These are phyloP conservation scores for Ceratocystiopsis sp. DNA, from an alignment of 2,329 filamentous ascomycete species.

Conservation along the genomic window DNA sequence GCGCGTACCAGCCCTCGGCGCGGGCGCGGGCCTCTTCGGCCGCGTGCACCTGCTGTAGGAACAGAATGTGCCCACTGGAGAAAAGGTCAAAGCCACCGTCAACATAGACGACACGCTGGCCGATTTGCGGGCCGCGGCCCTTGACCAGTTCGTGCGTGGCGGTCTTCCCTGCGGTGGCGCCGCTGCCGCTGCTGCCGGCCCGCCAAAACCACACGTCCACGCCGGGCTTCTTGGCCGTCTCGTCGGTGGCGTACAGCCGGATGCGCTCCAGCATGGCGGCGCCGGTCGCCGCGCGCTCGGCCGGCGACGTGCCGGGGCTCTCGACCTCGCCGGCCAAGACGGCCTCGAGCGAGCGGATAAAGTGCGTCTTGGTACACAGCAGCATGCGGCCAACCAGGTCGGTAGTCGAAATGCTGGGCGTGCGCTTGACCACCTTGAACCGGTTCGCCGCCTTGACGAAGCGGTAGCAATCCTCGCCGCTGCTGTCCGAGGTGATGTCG, in stretches of 20 bases:
- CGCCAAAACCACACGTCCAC: constrained; percentile 78
- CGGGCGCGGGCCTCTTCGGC: constrained; percentile 54
- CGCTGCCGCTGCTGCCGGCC: constrained; percentile 12
- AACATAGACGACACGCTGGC: constrained; percentile 81
- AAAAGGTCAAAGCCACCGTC: constrained; percentile 96
- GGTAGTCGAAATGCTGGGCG: constrained; percentile 90
- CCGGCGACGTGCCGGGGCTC: constrained; percentile 45
- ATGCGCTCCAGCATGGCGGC: constrained; percentile 61
- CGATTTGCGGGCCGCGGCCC: constrained; percentile 54
- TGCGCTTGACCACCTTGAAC: constrained; percentile 94
- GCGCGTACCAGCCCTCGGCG: constrained; percentile 56
- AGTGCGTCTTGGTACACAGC: constrained; percentile 85
- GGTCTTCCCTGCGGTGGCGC: constrained; percentile 28
- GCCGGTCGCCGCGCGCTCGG: constrained; percentile 46
- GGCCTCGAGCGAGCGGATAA: constrained; percentile 64
- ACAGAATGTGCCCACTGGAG: constrained; percentile 92
- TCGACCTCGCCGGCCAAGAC: constrained; percentile 49
- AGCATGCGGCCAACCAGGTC: constrained; percentile 98
- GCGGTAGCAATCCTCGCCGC: constrained; percentile 90
- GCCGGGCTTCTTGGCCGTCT: constrained; percentile 60
- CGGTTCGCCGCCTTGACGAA: constrained; percentile 88
- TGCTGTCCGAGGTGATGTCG: constrained; percentile 48
- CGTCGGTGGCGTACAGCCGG: constrained; percentile 72
- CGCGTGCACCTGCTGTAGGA: constrained; percentile 60
- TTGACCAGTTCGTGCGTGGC: constrained; percentile 45